These are phyloP conservation scores for Elsinoe fawcettii DNA, from an alignment of 2,329 filamentous ascomycete genomes.

Conservation along the genomic window DNA sequence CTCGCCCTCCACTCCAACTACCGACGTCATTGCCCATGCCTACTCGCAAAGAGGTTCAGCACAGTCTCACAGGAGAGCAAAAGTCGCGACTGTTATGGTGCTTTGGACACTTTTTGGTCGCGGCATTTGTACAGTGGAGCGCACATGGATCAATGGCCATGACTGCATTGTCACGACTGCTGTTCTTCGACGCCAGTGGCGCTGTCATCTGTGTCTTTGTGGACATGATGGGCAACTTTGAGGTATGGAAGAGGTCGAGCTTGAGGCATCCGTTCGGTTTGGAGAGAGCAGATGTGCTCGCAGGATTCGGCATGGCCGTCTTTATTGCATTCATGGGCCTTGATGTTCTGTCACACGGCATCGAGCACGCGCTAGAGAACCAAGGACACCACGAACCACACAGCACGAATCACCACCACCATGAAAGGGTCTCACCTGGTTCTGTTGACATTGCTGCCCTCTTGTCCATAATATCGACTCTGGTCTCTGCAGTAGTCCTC, in stretches of 20 bases:
- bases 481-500: slow-evolving; percentile 78
- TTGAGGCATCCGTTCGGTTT: slow-evolving; percentile 87
- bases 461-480: slow-evolving; percentile 71
- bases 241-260: slow-evolving; percentile 90
- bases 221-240: slow-evolving; percentile 91
- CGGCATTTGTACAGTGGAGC: slow-evolving; percentile 76
- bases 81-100: slow-evolving; percentile 80
- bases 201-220: slow-evolving; percentile 86
- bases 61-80: slow-evolving; percentile 84
- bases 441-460: slow-evolving; percentile 73
- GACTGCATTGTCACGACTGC: slow-evolving; percentile 83
- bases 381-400: slow-evolving; percentile 65
- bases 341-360: slow-evolving; percentile 85
- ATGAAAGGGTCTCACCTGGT: slow-evolving; percentile 63
- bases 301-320: slow-evolving; percentile 91
- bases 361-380: slow-evolving; percentile 84
- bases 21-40: slow-evolving; percentile 89
- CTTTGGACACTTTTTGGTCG: slow-evolving; percentile 75
- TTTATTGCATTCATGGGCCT: slow-evolving; percentile 96
- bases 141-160: slow-evolving; percentile 81
- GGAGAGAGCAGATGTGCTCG: slow-evolving; percentile 85
- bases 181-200: slow-evolving; percentile 91
- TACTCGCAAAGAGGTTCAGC: slow-evolving; percentile 77
- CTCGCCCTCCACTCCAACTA: slow-evolving; percentile 74
- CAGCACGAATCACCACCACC: slow-evolving; percentile 31